Evolutionary conservation across 106 monocot genomes (phyloP).

Genomic region (Phalaenopsis aphrodite): DNA sequence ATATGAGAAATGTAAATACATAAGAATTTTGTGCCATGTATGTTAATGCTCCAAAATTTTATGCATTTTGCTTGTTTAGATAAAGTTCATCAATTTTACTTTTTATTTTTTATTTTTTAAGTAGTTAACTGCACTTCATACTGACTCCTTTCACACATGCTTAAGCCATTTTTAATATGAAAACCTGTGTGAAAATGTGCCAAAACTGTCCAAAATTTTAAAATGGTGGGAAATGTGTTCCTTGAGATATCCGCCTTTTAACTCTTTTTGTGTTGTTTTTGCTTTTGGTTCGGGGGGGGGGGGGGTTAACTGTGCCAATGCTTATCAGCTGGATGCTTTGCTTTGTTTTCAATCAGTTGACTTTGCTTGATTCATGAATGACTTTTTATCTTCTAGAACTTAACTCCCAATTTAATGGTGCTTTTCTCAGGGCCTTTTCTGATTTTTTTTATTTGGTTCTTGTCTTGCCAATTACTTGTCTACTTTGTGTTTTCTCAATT

Average conservation of each 20-base stretch:
- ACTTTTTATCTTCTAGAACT: background rate
- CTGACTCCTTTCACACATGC: background rate
- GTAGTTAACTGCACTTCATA: background rate
- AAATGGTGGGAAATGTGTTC: background rate
- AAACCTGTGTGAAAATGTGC: background rate
- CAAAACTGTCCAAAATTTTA: background rate
- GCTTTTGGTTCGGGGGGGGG: background rate
- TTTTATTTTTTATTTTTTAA: background rate
- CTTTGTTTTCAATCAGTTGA: background rate
- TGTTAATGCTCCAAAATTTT: no score
- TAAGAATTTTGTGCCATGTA: no score
- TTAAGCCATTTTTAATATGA: background rate
- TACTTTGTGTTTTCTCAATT: background rate
- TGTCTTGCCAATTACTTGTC: background rate
- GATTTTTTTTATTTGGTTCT: background rate
- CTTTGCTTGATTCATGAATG: slow-evolving; percentile 6
- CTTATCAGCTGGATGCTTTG: background rate
- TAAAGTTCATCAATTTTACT: background rate
- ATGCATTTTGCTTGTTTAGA: background rate
- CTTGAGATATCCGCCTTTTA: background rate
- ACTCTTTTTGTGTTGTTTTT: background rate
- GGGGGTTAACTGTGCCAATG: background rate
- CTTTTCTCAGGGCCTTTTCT: background rate
- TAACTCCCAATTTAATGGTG: background rate
- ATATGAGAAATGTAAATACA: no score